Conservation (phyloP, 2,329 filamentous ascomycete species). For the Penicillium griseofulvum region DNA sequence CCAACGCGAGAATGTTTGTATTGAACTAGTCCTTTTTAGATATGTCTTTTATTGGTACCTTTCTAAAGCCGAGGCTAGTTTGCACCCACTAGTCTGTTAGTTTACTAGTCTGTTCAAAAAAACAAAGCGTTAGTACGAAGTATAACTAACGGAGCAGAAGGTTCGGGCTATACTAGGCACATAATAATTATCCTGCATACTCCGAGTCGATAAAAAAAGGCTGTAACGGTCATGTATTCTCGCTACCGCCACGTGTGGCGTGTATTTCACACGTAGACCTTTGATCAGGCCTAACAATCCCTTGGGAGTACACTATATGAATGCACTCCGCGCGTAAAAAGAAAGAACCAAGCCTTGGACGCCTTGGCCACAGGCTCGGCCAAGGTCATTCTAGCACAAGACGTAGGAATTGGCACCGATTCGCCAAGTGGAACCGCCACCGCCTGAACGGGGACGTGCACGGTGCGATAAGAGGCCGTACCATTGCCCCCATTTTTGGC, state of each 20-base stretch:
- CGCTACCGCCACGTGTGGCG: neutral
- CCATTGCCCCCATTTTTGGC: neutral
- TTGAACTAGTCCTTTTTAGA: neutral
- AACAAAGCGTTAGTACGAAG: no score
- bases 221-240: neutral
- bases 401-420: conserved; percentile 2
- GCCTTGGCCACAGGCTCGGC: neutral
- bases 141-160: neutral
- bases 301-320: neutral
- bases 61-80: neutral
- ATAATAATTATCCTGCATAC: no score
- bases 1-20: conserved; percentile 1
- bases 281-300: neutral
- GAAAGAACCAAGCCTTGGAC: neutral
- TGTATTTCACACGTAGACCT: neutral
- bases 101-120: neutral
- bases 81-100: neutral
- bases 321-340: neutral
- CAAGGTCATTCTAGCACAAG: neutral
- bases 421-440: conserved; percentile 1
- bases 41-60: neutral
- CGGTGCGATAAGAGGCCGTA: neutral
- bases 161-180: neutral
- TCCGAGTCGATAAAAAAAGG: no score
- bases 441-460: neutral